Evolutionary conservation across 352 stramenopile genomes (phyloP), one percentile per base, ranked within the genome.

Genomic region (Phytophthora cryptogea): DNA sequence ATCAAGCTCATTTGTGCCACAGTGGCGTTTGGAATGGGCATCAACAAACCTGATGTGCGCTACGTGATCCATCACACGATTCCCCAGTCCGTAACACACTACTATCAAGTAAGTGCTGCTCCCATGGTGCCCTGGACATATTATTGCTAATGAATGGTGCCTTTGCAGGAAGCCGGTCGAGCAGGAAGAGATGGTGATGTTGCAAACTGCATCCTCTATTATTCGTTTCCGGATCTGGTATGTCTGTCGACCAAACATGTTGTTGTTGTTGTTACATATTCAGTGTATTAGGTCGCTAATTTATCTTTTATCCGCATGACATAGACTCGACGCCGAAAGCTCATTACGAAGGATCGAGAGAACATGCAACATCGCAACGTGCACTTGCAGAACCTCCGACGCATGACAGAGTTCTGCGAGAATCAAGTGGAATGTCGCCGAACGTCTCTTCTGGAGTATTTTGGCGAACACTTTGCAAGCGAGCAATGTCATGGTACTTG

Each of bases 1-100:
- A 94, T 94, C 59, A 94, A 96, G 56, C 76, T 94, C 2, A 95
- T 96, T 49, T 72, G 90, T n/a, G 88, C 88, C 14, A 96, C 88
- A 0, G 76, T 96, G 39, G 88, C 88, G 0, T 96, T 96, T 54
- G 88, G 88, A 26, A 96, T 96, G 88, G 88, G 86, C 13, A 96
- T 96, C 56, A 95, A 95, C 64, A 94, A 96, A 47, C 87, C 87
- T 8, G 85, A 94, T 46, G 88, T 96, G 1, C 84, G 88, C 30
- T 96, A 94, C 58, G 88, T 96, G 42, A 94, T 96, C 51, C 88
- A 96, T 52, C 82, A 94, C 68, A 94, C 83, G 5, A 89, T 95
- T 5, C 88, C 88, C 5, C 84, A 96, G 56, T 94, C 86, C 27
- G 83, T 95, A n/a, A 94, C 83, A 9, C 83, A 95, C 50, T 96